A percentile compares a stretch with the other conserved stretches of the same genome.
These are phyloP conservation scores for Massarina eburnea DNA, from an alignment of 2,329 filamentous ascomycete species.

Conservation along the genomic window DNA sequence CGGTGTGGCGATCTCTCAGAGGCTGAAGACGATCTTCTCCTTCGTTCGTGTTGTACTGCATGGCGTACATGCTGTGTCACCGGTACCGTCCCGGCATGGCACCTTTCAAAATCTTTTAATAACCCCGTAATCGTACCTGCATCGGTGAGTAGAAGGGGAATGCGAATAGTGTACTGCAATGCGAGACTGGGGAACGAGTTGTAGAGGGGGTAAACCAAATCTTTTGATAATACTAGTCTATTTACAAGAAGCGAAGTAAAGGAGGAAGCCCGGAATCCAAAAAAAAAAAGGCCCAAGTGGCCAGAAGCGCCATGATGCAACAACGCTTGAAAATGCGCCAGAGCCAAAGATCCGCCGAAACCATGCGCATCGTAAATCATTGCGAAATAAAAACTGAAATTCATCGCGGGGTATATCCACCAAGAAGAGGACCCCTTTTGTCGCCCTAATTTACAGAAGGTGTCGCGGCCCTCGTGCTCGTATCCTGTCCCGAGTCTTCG, in stretches of 20 bases:
- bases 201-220: not conserved
- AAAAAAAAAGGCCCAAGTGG: not conserved
- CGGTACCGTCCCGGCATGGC: not conserved
- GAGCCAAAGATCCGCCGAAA: not conserved
- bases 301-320: not conserved
- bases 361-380: slow-evolving; percentile 6
- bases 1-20: not conserved
- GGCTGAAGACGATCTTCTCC: slow-evolving; percentile 4
- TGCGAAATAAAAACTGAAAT: not conserved
- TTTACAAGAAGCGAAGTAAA: not conserved
- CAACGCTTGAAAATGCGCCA: not conserved
- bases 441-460: slow-evolving; percentile 3
- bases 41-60: slow-evolving; percentile 7
- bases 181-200: not conserved
- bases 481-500: slow-evolving; percentile 39
- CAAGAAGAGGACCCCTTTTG: not conserved
- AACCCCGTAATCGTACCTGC: slow-evolving; percentile 1
- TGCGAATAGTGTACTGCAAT: not conserved
- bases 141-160: not conserved
- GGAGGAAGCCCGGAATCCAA: slow-evolving; percentile 1
- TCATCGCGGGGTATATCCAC: slow-evolving; percentile 1
- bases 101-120: not conserved
- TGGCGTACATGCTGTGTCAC: not conserved
- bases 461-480: slow-evolving; percentile 15
- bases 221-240: slow-evolving; percentile 3